Conservation (phyloP, 116 monocot genomes). For the Posidonia oceanica region DNA sequence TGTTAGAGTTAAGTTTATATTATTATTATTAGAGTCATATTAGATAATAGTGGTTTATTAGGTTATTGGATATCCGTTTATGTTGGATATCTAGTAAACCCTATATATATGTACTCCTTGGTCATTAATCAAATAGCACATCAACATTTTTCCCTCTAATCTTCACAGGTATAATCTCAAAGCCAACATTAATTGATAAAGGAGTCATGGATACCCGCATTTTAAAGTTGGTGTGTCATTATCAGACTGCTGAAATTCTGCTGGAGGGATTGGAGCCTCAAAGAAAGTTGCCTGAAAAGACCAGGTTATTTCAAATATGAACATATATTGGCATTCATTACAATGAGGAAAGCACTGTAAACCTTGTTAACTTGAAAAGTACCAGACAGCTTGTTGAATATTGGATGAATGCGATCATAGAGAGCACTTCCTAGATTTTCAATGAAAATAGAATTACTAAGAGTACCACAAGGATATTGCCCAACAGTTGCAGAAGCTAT, state of each 20-base stretch:
- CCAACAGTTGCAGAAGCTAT: slow-evolving; percentile 74
- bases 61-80: too few relatives aligned
- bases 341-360: not conserved
- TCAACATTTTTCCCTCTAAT: too few relatives aligned
- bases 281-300: slow-evolving; percentile 32
- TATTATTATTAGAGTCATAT: too few relatives aligned
- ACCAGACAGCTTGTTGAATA: slow-evolving; percentile 14
- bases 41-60: too few relatives aligned
- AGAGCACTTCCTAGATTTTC: slow-evolving; percentile 39
- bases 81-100: too few relatives aligned
- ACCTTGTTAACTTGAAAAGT: slow-evolving; percentile 57
- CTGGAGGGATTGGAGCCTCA: slow-evolving; percentile 48
- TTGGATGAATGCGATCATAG: slow-evolving; percentile 23
- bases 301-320: not conserved
- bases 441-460: slow-evolving; percentile 13
- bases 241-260: slow-evolving; percentile 45
- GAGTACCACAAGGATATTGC: slow-evolving; percentile 15
- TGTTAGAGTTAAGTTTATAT: too few relatives aligned
- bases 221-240: slow-evolving; percentile 40
- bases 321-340: not conserved
- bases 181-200: not conserved
- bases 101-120: too few relatives aligned
- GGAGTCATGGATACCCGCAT: slow-evolving; percentile 58
- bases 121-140: too few relatives aligned
- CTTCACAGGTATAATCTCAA: too few relatives aligned